These are phyloP conservation scores for Rhodotorula sp. DNA, from an alignment of 1,284 basidiomycete species.

Conservation along the genomic window DNA sequence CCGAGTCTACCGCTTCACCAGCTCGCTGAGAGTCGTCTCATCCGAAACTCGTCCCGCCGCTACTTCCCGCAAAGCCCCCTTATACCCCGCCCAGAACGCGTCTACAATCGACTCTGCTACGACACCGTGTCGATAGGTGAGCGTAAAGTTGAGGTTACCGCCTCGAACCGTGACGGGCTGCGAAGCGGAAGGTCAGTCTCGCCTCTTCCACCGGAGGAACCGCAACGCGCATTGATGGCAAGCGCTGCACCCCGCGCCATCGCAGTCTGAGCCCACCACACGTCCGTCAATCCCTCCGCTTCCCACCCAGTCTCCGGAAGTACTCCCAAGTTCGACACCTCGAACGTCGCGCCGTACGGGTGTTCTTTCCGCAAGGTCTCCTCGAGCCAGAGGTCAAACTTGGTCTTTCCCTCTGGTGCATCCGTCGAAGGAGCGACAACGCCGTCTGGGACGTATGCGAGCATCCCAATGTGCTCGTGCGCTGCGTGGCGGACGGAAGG, in stretches of 20 bases:
- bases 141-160: conserved; percentile 9
- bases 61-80: neutral
- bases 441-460: conserved; percentile 6
- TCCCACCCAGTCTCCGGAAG: conserved; percentile 10
- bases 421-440: neutral
- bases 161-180: conserved; percentile 17
- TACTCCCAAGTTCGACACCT: conserved; percentile 21
- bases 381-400: conserved; percentile 10
- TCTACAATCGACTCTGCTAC: conserved; percentile 1
- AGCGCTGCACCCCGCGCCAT: conserved; percentile 2
- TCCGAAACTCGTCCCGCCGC: neutral
- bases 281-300: conserved; percentile 6
- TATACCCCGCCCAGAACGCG: neutral
- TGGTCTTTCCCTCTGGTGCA: neutral
- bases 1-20: neutral
- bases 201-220: too few species aligned
- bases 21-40: neutral
- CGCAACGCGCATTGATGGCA: conserved; percentile 15
- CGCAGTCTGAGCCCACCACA: conserved; percentile 20
- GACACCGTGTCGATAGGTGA: conserved; percentile 7
- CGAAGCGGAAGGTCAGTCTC: neutral
- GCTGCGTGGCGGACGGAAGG: neutral
- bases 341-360: conserved; percentile 14
- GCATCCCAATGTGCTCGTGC: conserved; percentile 8
- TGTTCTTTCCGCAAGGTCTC: neutral